Evolutionary conservation across 2,329 filamentous ascomycete genomes (phyloP).

Genomic region (Colletotrichum scovillei): DNA sequence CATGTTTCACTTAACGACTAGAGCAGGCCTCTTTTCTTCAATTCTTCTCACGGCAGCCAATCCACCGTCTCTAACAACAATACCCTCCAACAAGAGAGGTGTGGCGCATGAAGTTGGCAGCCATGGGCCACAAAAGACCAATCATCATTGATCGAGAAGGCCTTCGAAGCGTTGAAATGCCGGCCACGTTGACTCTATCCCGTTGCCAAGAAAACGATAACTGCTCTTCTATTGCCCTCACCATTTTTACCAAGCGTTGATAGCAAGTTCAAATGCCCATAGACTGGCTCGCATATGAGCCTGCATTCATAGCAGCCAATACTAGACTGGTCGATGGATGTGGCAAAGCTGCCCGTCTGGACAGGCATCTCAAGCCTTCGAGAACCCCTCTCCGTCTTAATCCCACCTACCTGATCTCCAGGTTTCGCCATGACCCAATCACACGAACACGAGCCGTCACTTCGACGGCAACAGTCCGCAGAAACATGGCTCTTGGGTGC

Average conservation of each 20-base stretch:
- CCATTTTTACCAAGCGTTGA: not conserved
- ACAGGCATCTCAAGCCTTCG: slow-evolving; percentile 6
- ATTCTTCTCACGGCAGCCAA: not conserved
- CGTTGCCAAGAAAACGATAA: not conserved
- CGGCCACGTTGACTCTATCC: not conserved
- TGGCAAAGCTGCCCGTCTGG: slow-evolving; percentile 15
- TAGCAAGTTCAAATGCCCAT: not conserved
- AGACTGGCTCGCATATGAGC: not conserved
- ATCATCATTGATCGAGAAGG: not conserved
- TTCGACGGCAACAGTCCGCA: not conserved
- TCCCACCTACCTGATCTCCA: not conserved
- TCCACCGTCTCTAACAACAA: not conserved
- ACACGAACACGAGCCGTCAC: slow-evolving; percentile 3
- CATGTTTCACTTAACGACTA: slow-evolving; percentile 20
- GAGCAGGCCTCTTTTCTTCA: not conserved
- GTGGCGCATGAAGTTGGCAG: slow-evolving; percentile 1
- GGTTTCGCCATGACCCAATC: slow-evolving; percentile 12
- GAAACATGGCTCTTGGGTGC: slow-evolving; percentile 13
- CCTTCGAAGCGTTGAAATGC: not conserved
- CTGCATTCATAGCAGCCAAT: not conserved
- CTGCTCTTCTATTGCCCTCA: not conserved
- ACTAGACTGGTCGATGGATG: not conserved
- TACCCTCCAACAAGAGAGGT: not conserved
- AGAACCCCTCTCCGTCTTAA: not conserved
- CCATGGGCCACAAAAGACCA: not conserved